Evolutionary conservation across 1,284 basidiomycete species (phyloP).

Genomic region (Cronartium quercuum): DNA sequence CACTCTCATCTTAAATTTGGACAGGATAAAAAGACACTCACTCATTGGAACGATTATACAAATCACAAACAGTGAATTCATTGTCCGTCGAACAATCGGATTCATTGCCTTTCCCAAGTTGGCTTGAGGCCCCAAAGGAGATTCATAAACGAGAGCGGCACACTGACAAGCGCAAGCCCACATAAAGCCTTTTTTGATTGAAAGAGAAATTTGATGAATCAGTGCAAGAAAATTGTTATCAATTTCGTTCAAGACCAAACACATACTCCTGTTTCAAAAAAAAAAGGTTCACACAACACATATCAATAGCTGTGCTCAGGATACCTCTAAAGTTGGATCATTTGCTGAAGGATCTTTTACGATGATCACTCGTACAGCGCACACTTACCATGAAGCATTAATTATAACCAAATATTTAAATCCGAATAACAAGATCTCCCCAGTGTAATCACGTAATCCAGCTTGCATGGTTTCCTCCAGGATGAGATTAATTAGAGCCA

Average conservation of each 20-base stretch:
- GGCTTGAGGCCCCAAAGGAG: background rate
- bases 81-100: background rate
- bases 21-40: background rate
- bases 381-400: background rate
- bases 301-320: too few relatives aligned
- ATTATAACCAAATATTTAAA: background rate
- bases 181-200: background rate
- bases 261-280: background rate
- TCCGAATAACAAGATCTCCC: background rate
- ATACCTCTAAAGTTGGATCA: too few relatives aligned
- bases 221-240: background rate
- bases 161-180: background rate
- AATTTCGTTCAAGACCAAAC: background rate
- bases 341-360: too few relatives aligned
- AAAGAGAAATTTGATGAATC: background rate
- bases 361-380: background rate
- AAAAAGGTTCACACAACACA: background rate
- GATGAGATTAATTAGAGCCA: background rate
- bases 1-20: too few relatives aligned
- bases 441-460: background rate
- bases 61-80: background rate
- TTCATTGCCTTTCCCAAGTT: background rate
- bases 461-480: background rate
- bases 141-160: background rate
- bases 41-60: background rate